Evolutionary conservation across 257 asterid species (phyloP).

Genomic region (Ocimum tenuiflorum): DNA sequence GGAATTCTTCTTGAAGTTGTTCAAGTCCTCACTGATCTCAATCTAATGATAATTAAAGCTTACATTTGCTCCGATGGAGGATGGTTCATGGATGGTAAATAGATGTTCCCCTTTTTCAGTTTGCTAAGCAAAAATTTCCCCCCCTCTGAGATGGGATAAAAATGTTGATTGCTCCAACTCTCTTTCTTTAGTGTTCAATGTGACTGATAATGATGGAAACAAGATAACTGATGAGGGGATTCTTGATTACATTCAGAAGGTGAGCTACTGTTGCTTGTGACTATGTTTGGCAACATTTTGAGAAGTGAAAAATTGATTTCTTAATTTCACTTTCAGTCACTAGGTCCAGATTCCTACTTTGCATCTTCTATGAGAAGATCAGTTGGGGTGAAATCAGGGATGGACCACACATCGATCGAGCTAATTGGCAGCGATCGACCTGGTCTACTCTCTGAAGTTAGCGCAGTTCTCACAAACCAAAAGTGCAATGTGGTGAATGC

Average conservation of each 20-base stretch:
- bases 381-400: slow-evolving; percentile 56
- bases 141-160: slow-evolving; percentile 8
- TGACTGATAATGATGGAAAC: slow-evolving; percentile 73
- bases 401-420: slow-evolving; percentile 86
- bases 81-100: slow-evolving; percentile 95
- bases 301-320: slow-evolving; percentile 15
- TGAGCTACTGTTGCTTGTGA: slow-evolving; percentile 27
- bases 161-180: not conserved
- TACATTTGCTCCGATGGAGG: slow-evolving; percentile 98
- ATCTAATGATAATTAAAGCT: slow-evolving; percentile 73
- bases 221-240: slow-evolving; percentile 75
- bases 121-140: not conserved
- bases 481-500: slow-evolving; percentile 87
- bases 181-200: slow-evolving; percentile 66
- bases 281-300: slow-evolving; percentile 12
- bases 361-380: slow-evolving; percentile 90
- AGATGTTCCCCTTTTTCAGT: not conserved
- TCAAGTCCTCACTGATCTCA: slow-evolving; percentile 90
- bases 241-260: slow-evolving; percentile 80
- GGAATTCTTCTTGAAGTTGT: slow-evolving; percentile 92
- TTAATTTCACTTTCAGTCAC: slow-evolving; percentile 55
- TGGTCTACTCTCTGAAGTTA: slow-evolving; percentile 89
- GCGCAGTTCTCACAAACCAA: slow-evolving; percentile 85
- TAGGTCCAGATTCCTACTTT: slow-evolving; percentile 94
- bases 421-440: slow-evolving; percentile 86